Conservation (phyloP, 2,329 filamentous ascomycete species). For the Plectosphaerella cucumerina region DNA sequence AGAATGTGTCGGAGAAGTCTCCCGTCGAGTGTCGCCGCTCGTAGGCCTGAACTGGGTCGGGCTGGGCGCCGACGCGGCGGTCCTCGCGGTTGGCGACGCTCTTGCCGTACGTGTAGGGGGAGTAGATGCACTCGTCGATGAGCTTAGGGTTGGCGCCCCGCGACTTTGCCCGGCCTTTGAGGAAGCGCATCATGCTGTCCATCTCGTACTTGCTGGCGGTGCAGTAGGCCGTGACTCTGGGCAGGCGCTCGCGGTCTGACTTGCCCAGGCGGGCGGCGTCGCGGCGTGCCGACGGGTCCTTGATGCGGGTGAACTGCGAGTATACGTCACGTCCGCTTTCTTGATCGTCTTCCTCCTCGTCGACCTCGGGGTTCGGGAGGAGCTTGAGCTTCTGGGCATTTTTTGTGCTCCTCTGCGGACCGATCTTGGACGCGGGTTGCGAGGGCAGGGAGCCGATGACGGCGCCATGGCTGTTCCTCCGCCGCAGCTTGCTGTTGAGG, state of each 20-base stretch:
- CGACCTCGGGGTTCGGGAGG: conserved; percentile 84
- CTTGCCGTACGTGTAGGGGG: conserved; percentile 78
- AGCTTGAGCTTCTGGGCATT: conserved; percentile 96
- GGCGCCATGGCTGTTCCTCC: conserved; percentile 75
- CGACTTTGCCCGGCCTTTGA: conserved; percentile 77
- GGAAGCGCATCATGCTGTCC: conserved; percentile 82
- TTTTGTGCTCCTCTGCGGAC: conserved; percentile 90
- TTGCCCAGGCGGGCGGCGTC: conserved; percentile 92
- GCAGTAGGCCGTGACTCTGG: conserved; percentile 93
- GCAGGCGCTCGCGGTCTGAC: conserved; percentile 81
- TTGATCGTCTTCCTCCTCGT: conserved; percentile 72
- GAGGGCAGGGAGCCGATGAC: conserved; percentile 19
- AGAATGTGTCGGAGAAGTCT: conserved; percentile 57
- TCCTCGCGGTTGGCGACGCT: conserved; percentile 30
- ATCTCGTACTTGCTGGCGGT: conserved; percentile 89
- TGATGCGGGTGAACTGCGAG: conserved; percentile 95
- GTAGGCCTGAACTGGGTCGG: conserved; percentile 39
- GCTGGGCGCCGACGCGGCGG: conserved; percentile 15
- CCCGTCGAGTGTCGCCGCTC: conserved; percentile 75
- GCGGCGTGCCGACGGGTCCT: conserved; percentile 86
- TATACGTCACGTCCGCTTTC: conserved; percentile 95
- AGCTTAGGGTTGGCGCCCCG: conserved; percentile 82
- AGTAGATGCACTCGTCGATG: conserved; percentile 97
- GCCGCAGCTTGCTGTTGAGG: conserved; percentile 80
- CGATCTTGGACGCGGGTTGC: conserved; percentile 61